Percentiles rank a stretch among this genome's conserved stretches.
Evolutionary conservation across 331 rosid genomes (phyloP).

Genomic region (Cucumis variabilis): DNA sequence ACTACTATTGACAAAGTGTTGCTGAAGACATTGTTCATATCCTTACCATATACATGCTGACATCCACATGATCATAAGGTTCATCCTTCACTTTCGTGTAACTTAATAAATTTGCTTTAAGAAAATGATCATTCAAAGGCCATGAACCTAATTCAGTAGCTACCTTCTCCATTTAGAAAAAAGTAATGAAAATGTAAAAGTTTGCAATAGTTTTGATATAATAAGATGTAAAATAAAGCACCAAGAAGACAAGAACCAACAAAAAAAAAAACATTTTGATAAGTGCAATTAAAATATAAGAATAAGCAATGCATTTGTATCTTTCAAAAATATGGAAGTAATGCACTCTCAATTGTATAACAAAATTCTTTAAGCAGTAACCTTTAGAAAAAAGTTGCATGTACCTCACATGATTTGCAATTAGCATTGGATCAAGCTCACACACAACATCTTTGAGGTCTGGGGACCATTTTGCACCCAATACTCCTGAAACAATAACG

Average conservation of each 20-base stretch:
- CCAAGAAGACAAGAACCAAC: too few species aligned
- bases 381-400: slow-evolving; percentile 25
- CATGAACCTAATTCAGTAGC: slow-evolving; percentile 43
- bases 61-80: slow-evolving; percentile 52
- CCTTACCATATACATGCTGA: slow-evolving; percentile 40
- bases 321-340: too few species aligned
- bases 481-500: slow-evolving; percentile 77
- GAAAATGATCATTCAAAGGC: slow-evolving; percentile 42
- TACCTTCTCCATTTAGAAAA: slow-evolving; percentile 36
- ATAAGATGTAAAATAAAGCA: too few species aligned
- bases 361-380: slow-evolving; percentile 9
- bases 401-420: slow-evolving; percentile 87
- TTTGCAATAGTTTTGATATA: too few species aligned
- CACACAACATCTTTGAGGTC: slow-evolving; percentile 95
- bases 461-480: slow-evolving; percentile 96
- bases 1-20: slow-evolving; percentile 33
- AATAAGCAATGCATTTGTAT: too few species aligned
- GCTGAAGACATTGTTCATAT: slow-evolving; percentile 38
- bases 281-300: too few species aligned
- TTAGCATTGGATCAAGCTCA: slow-evolving; percentile 85
- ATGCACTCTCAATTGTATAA: too few species aligned
- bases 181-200: too few species aligned
- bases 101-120: slow-evolving; percentile 44
- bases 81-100: slow-evolving; percentile 70
- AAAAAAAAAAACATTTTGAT: too few species aligned